A percentile compares a stretch with the other conserved stretches of the same genome.
Evolutionary conservation across 2,329 filamentous ascomycete species (phyloP).

Genomic region (Xylaria sp.): DNA sequence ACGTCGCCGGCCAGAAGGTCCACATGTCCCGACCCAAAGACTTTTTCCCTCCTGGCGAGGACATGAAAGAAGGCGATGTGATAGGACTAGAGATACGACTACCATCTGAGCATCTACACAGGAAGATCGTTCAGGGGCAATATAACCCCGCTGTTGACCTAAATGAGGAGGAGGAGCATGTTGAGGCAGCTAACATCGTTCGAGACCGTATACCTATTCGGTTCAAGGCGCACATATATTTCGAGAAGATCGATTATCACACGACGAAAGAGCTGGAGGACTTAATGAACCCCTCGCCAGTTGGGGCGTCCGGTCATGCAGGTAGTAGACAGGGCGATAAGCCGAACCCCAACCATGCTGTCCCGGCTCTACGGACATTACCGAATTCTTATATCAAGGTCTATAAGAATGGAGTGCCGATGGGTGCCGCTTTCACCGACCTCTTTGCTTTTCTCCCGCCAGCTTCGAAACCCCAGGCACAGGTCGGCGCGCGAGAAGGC

Average conservation of each 20-base stretch:
- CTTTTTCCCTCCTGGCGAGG: constrained; percentile 81
- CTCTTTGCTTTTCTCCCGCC: constrained; percentile 92
- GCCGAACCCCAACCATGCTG: constrained; percentile 77
- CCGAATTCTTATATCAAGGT: constrained; percentile 87
- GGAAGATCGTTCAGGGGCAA: constrained; percentile 85
- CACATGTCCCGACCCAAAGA: constrained; percentile 94
- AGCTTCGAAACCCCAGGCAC: constrained; percentile 77
- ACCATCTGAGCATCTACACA: constrained; percentile 84
- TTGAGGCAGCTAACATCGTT: constrained; percentile 81
- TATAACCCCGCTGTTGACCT: constrained; percentile 88
- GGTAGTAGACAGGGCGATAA: constrained; percentile 57
- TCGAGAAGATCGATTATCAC: constrained; percentile 91
- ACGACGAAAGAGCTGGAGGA: constrained; percentile 89
- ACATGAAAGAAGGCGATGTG: constrained; percentile 89
- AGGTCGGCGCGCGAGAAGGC: constrained; percentile 81
- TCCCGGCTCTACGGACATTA: constrained; percentile 82
- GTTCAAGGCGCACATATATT: constrained; percentile 93
- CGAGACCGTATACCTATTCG: constrained; percentile 95
- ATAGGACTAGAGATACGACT: constrained; percentile 90
- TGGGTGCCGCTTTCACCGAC: constrained; percentile 89
- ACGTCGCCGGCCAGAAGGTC: constrained; percentile 89
- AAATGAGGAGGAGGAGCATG: constrained; percentile 64
- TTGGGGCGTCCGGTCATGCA: constrained; percentile 53
- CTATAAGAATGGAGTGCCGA: constrained; percentile 89
- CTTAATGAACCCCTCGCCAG: constrained; percentile 74